Conservation (phyloP, 768 basidiomycete species). For the Tulasnella sp. region DNA sequence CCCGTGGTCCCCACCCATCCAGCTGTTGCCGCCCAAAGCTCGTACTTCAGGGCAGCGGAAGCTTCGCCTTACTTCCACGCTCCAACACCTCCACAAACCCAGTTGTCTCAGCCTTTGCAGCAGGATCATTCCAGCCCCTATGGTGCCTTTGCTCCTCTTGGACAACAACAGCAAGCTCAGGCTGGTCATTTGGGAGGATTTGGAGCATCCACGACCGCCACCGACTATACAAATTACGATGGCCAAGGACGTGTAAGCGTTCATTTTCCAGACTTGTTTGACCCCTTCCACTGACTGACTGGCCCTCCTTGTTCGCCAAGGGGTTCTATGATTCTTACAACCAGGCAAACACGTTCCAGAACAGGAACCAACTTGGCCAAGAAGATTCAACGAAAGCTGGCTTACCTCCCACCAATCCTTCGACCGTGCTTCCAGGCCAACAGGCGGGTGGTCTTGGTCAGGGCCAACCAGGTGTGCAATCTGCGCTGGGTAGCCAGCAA, state of each 20-base stretch:
- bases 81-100: constrained; percentile 8
- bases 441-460: background rate
- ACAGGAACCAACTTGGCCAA: constrained; percentile 8
- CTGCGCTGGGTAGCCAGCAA: background rate
- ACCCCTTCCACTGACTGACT: background rate
- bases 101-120: constrained; percentile 7
- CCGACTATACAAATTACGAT: constrained; percentile 16
- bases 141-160: constrained; percentile 15
- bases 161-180: constrained; percentile 2
- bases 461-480: constrained; percentile 4
- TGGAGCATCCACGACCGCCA: constrained; percentile 6
- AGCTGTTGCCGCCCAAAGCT: constrained; percentile 8
- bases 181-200: constrained; percentile 10
- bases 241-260: constrained; percentile 8
- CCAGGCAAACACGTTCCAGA: constrained; percentile 14
- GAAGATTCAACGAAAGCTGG: constrained; percentile 4
- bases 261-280: background rate
- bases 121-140: constrained; percentile 14
- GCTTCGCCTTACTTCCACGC: constrained; percentile 3
- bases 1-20: background rate
- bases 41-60: constrained; percentile 9
- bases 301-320: background rate
- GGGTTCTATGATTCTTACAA: constrained; percentile 13
- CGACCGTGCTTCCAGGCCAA: constrained; percentile 10
- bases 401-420: background rate